Evolutionary conservation across 495 filamentous ascomycete genomes (phyloP).

Genomic region (Emericellopsis terricola): DNA sequence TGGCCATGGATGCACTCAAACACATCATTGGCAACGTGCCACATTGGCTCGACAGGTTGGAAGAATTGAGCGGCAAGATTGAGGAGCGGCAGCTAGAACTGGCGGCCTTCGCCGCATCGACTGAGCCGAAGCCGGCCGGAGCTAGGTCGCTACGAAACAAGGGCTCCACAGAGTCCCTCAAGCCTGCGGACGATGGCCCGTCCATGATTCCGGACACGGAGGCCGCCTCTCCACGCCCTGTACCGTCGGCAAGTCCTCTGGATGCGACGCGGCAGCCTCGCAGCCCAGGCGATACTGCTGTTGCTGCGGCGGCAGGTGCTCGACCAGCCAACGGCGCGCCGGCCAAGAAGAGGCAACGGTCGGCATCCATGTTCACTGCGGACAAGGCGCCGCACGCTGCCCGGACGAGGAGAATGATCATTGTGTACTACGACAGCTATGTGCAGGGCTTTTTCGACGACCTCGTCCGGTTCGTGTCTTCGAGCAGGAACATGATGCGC

Average conservation of each 20-base stretch:
- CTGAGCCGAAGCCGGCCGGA: constrained; percentile 8
- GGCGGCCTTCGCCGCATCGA: constrained; percentile 22
- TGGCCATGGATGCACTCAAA: constrained; percentile 43
- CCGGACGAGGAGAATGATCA: constrained; percentile 59
- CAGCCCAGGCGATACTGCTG: no score
- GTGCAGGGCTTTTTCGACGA: constrained; percentile 66
- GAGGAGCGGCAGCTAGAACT: constrained; percentile 53
- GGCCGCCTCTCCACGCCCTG: neutral
- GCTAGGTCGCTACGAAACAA: constrained; percentile 32
- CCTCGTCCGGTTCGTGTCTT: constrained; percentile 60
- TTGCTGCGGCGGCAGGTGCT: neutral
- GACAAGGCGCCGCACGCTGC: constrained; percentile 33
- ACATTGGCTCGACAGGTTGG: constrained; percentile 46
- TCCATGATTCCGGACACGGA: constrained; percentile 8
- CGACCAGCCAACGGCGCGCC: neutral
- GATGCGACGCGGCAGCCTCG: neutral
- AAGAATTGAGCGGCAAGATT: constrained; percentile 51
- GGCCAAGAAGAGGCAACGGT: constrained; percentile 33
- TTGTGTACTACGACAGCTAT: constrained; percentile 78
- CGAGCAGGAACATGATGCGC: constrained; percentile 65
- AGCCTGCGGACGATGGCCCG: constrained; percentile 28
- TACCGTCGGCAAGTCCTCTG: neutral
- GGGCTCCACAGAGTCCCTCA: constrained; percentile 45
- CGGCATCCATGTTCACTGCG: constrained; percentile 36
- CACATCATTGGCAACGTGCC: constrained; percentile 46